Conservation (phyloP, 306 rosid species). For the Glycyrrhiza uralensis region DNA sequence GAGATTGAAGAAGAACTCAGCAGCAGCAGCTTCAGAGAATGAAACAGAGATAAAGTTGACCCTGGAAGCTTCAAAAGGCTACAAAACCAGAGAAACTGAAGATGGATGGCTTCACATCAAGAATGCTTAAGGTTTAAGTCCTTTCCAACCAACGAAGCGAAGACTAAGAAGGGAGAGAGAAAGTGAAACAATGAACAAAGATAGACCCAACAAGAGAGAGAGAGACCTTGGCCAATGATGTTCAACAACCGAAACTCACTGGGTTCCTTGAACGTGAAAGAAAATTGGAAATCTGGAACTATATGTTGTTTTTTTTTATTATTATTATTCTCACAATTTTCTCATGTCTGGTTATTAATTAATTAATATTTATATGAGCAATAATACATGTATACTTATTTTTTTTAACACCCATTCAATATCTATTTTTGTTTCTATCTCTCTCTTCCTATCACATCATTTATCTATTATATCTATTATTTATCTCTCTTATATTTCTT, state of each 20-base stretch:
- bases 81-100: conserved; percentile 11
- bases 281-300: neutral
- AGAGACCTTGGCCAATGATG: neutral
- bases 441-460: too few species aligned
- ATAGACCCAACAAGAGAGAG: conserved; percentile 32
- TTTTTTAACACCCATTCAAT: too few species aligned
- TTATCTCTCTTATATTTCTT: too few species aligned
- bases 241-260: neutral
- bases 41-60: conserved; percentile 30
- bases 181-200: conserved; percentile 3
- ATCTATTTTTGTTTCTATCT: too few species aligned
- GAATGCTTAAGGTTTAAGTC: neutral
- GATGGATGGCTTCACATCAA: neutral
- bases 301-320: neutral
- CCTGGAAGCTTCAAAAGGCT: conserved; percentile 13
- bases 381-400: too few species aligned
- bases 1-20: conserved; percentile 23
- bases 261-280: conserved; percentile 10
- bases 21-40: conserved; percentile 18
- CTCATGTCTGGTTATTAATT: neutral
- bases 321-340: neutral
- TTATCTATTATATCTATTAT: too few species aligned
- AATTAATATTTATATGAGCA: too few species aligned
- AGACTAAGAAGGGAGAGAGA: conserved; percentile 12
- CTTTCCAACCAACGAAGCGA: neutral